phyloP scores from a whole-genome alignment of 2,329 filamentous ascomycete species.

The Penicillium aurantiogriseum region DNA sequence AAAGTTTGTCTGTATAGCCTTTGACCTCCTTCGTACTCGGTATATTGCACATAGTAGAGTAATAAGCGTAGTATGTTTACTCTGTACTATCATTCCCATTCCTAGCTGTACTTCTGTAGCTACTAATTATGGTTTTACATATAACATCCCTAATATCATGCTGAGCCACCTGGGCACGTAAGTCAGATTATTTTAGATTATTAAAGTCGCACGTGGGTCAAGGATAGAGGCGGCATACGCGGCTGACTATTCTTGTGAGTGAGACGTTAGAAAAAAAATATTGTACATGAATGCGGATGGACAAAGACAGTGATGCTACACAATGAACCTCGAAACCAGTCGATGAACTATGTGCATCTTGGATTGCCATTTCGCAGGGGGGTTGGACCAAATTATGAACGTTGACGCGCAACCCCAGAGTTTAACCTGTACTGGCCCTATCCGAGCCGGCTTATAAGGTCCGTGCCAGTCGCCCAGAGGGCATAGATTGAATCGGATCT shows the following conservation, averaged over 20 bases:
- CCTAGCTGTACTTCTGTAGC: neutral
- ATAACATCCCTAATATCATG: neutral
- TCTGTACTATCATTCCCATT: neutral
- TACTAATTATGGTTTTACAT: no score
- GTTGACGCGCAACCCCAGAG: neutral
- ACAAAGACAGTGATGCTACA: neutral
- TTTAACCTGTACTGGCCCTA: neutral
- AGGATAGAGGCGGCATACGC: neutral
- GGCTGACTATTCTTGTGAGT: neutral
- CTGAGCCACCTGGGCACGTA: neutral
- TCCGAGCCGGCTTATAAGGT: neutral
- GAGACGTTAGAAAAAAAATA: neutral
- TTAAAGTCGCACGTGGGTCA: neutral
- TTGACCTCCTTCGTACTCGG: neutral
- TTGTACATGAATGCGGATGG: neutral
- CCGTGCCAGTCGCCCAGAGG: neutral
- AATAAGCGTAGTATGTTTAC: neutral
- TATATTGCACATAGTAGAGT: neutral
- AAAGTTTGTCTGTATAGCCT: neutral
- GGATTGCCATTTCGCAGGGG: neutral
- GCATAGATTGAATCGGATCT: neutral
- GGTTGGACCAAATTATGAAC: neutral
- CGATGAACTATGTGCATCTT: neutral
- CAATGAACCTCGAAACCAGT: constrained; percentile 3
- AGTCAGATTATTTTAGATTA: neutral